These are phyloP conservation scores for Mycena metata DNA, from an alignment of 768 basidiomycete genomes.

Conservation along the genomic window DNA sequence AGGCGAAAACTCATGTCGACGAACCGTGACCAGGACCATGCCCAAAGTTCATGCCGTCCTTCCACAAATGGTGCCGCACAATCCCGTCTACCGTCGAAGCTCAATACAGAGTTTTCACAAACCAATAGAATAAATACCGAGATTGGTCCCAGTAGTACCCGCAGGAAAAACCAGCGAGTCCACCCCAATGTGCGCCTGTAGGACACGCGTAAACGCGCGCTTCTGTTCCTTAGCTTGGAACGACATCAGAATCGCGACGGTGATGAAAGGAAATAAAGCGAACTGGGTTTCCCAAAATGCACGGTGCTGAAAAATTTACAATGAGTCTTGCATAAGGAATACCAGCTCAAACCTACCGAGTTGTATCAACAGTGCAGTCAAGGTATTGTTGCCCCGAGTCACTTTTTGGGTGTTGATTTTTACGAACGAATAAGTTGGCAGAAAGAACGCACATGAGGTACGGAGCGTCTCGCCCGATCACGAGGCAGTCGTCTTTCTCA, in stretches of 20 bases:
- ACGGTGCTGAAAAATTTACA: constrained; percentile 45
- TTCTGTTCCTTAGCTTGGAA: constrained; percentile 63
- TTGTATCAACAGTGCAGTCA: constrained; percentile 83
- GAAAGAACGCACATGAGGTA: constrained; percentile 21
- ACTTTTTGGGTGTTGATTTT: constrained; percentile 43
- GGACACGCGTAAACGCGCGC: constrained; percentile 77
- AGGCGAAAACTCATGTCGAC: constrained; percentile 58
- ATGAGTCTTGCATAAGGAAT: neutral
- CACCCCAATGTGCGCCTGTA: constrained; percentile 78
- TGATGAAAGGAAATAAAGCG: neutral
- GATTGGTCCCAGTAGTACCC: constrained; percentile 59
- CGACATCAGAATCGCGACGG: neutral
- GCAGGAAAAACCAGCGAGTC: constrained; percentile 75
- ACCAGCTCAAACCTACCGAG: constrained; percentile 49
- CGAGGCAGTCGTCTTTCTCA: constrained; percentile 62
- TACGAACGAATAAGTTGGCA: neutral
- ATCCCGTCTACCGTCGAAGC: constrained; percentile 65
- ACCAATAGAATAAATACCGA: constrained; percentile 24
- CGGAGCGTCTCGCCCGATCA: constrained; percentile 67
- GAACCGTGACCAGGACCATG: constrained; percentile 76
- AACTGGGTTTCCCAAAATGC: constrained; percentile 75
- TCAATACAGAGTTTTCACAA: neutral
- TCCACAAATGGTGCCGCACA: constrained; percentile 73
- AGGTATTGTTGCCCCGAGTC: constrained; percentile 82
- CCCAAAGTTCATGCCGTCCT: constrained; percentile 63